Evolutionary conservation across 1,284 basidiomycete species (phyloP).

Genomic region (Sporisorium scitamineum): DNA sequence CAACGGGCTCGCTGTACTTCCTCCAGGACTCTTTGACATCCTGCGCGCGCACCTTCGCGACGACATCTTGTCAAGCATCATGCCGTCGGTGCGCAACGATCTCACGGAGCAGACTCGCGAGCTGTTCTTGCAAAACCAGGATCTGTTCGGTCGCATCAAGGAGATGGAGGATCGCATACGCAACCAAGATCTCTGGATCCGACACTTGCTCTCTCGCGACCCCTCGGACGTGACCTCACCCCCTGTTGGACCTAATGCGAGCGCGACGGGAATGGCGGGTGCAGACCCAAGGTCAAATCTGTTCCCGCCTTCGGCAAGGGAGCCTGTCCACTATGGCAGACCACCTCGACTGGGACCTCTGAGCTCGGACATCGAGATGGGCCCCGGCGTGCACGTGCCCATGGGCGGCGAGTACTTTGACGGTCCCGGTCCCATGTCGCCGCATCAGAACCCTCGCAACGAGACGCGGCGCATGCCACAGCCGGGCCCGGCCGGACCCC

Average conservation of each 20-base stretch:
- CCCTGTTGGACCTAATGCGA: constrained; percentile 18
- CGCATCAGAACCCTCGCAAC: constrained; percentile 20
- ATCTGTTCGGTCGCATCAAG: constrained; percentile 42
- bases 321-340: constrained; percentile 5
- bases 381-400: background rate
- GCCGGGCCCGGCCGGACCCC: constrained; percentile 12
- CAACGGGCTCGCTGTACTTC: constrained; percentile 50
- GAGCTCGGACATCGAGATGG: constrained; percentile 14
- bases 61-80: constrained; percentile 47
- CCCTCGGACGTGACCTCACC: constrained; percentile 23
- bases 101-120: constrained; percentile 50
- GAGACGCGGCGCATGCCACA: constrained; percentile 15
- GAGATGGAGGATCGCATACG: constrained; percentile 50
- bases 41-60: constrained; percentile 47
- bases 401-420: constrained; percentile 22
- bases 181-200: constrained; percentile 48
- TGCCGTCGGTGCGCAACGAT: constrained; percentile 48
- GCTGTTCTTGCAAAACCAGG: constrained; percentile 50
- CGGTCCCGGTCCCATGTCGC: constrained; percentile 24
- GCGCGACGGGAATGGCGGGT: constrained; percentile 10
- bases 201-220: constrained; percentile 41
- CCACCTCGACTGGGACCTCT: constrained; percentile 18
- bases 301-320: constrained; percentile 9
- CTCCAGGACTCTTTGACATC: constrained; percentile 50
- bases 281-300: constrained; percentile 16